A percentile compares a stretch with the other conserved stretches of the same genome.
Conservation (phyloP, 805 yeast species). For the Candida tibetensis region DNA sequence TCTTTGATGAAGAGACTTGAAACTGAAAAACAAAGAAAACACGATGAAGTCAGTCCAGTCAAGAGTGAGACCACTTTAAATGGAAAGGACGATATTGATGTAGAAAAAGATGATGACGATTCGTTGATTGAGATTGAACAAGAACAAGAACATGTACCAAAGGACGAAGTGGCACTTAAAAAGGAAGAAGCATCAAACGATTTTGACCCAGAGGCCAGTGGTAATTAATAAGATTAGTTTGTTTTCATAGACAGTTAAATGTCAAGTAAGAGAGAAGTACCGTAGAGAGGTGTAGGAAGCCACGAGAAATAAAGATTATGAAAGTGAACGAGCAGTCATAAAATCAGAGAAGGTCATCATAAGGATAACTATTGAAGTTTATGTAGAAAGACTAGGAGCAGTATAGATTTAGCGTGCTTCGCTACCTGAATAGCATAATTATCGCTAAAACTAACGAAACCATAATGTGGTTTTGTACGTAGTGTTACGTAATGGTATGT, state of each 20-base stretch:
- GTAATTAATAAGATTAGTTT: neutral
- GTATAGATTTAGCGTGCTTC: too few relatives aligned
- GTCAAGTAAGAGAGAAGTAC: neutral
- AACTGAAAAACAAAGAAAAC: constrained; percentile 17
- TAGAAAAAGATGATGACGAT: neutral
- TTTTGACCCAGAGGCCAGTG: neutral
- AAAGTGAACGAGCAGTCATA: too few relatives aligned
- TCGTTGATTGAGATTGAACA: neutral
- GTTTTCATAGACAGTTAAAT: too few relatives aligned
- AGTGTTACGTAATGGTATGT: too few relatives aligned
- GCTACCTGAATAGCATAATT: too few relatives aligned
- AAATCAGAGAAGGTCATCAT: too few relatives aligned
- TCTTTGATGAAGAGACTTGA: constrained; percentile 44
- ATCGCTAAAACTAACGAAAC: too few relatives aligned
- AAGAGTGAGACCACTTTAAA: neutral
- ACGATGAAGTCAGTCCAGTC: neutral
- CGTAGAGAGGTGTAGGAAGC: too few relatives aligned
- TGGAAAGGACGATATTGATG: neutral
- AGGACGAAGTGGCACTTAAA: neutral
- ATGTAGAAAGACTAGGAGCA: too few relatives aligned
- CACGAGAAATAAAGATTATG: too few relatives aligned
- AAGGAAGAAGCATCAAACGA: neutral
- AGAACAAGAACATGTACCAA: neutral
- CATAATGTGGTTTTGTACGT: too few relatives aligned
- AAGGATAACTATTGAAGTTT: too few relatives aligned